phyloP scores from a whole-genome alignment of 2,329 filamentous ascomycete species.

The Colletotrichum gloeosporioides region DNA sequence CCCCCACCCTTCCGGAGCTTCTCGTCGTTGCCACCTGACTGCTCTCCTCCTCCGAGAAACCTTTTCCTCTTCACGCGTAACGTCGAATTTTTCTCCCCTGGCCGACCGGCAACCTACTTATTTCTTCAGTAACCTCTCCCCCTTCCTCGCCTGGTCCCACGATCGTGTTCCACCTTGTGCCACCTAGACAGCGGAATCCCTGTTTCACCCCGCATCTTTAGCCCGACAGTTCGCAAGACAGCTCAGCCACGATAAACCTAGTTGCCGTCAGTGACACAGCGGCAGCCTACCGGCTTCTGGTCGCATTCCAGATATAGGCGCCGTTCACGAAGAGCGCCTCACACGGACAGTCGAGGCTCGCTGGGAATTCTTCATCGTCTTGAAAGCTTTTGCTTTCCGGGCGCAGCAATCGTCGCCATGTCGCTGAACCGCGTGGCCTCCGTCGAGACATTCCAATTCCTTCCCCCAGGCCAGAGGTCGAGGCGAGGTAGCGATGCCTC shows the following conservation, averaged over 20 bases:
- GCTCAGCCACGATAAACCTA: background rate
- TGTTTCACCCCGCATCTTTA: background rate
- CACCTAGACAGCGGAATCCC: background rate
- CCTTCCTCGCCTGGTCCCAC: background rate
- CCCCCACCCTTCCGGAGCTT: background rate
- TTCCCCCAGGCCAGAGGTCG: conserved; percentile 41
- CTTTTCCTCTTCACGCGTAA: background rate
- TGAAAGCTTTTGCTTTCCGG: background rate
- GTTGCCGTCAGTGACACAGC: background rate
- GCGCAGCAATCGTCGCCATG: conserved; percentile 38
- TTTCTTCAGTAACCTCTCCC: background rate
- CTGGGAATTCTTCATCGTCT: background rate
- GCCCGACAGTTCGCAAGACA: background rate
- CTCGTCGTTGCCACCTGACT: conserved; percentile 3
- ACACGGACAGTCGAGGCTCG: background rate
- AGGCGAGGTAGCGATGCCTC: conserved; percentile 52
- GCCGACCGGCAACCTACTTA: background rate
- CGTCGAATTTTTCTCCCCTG: background rate
- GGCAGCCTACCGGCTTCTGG: background rate
- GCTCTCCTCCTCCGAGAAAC: background rate
- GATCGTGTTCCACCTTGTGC: background rate
- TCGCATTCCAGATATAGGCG: background rate
- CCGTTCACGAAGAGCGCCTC: background rate
- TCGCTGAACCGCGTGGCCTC: conserved; percentile 58
- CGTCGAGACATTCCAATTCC: conserved; percentile 56